Evolutionary conservation across 139 green algal genomes (phyloP), one percentile per base, ranked within the genome.

Genomic region (Volvox africanus): DNA sequence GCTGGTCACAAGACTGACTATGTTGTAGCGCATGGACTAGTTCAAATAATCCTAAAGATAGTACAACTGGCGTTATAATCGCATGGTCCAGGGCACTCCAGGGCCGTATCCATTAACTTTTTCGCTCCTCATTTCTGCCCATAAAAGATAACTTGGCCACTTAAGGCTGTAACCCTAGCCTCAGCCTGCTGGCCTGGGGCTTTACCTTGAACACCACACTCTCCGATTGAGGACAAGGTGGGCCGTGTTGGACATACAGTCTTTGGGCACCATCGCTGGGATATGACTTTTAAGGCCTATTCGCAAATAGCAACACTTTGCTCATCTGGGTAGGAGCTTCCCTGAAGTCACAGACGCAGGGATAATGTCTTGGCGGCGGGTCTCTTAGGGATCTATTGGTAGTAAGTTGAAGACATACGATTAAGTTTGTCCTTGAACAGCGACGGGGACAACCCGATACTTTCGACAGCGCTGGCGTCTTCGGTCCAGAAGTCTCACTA

Each of bases 161-260:
- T 14, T 28, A 61, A 11, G 76, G 76, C 32, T 32, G 30, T n/a
- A 24, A 2, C 32, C 36, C 17, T 84, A 19, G 78, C 78, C 78
- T 84, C 78, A 68, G 78, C 78, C 78, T 67, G 32, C 36, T 61
- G 78, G 78, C 78, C 36, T 62, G 78, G 62, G 78, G 78, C 78
- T 84, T 30, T 67, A 35, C 67, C 37, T 33, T 84, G 28, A 37
- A 65, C 78, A 0, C 17, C 16, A 84, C 13, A 68, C 78, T 65
- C 78, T 28, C 37, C 22, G 37, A 84, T 67, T 84, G 19, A 67
- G 35, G 13, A n/a, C 36, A 67, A 84, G 78, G 78, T 84, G 36
- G 78, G 78, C 44, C 44, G 44, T 55, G 44, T 55, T 55, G 44
- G 44, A 55, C 44, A 55, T 55, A 55, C 44, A 55, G 44, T 55